phyloP scores from a whole-genome alignment of 169 alveolate species.

The Plasmodium inui region DNA sequence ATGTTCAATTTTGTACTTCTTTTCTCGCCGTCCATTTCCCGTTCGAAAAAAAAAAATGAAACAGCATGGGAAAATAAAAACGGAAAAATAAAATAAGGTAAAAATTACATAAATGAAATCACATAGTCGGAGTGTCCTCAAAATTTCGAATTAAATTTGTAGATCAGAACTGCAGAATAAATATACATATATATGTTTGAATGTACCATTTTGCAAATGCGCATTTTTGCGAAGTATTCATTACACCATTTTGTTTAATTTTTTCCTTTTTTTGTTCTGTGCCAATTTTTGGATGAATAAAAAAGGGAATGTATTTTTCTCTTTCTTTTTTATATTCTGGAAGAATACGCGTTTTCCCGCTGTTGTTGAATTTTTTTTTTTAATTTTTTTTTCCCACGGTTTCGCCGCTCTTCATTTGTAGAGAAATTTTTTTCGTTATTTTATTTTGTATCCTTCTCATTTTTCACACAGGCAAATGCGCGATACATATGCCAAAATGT shows the following conservation, averaged over 20 bases:
- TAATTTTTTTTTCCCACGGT: neutral
- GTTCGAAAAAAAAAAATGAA: neutral
- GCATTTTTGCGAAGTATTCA: neutral
- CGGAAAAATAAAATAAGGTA: neutral
- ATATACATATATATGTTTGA: neutral
- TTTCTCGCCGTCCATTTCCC: neutral
- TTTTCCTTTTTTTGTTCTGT: neutral
- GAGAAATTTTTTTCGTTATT: neutral
- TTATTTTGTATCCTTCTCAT: neutral
- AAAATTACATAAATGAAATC: neutral
- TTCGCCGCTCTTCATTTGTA: neutral
- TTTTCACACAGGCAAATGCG: neutral
- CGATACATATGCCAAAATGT: neutral
- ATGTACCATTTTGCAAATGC: neutral
- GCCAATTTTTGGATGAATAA: neutral
- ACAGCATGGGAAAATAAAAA: neutral
- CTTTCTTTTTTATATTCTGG: neutral
- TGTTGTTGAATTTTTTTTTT: neutral
- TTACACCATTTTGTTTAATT: neutral
- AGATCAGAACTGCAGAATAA: neutral
- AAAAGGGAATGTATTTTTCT: neutral
- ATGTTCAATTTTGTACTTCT: conserved; percentile 78
- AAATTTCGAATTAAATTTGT: neutral
- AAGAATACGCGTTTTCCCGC: neutral
- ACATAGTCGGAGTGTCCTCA: neutral